Conservation (phyloP, 164 flowering plant genomes). For the Tetracentron sinense region DNA sequence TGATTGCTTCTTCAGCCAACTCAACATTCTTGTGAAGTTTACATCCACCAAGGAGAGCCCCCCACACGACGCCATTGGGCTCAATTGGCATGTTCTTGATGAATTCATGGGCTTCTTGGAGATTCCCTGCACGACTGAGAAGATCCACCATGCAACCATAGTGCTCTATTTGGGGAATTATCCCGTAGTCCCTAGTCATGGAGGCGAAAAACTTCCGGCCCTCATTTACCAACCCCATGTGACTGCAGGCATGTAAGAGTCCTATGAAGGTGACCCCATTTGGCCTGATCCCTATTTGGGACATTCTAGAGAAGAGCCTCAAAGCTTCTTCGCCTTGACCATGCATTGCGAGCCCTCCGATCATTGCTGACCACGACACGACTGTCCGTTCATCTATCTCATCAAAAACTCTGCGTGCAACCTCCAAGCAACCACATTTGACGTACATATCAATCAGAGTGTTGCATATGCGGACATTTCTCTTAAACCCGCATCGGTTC, state of each 20-base stretch:
- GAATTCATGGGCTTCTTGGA: slow-evolving; percentile 53
- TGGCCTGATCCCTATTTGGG: slow-evolving; percentile 37
- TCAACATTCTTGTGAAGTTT: slow-evolving; percentile 50
- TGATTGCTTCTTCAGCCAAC: slow-evolving; percentile 55
- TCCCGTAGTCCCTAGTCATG: slow-evolving; percentile 49
- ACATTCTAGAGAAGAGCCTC: slow-evolving; percentile 38
- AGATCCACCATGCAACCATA: slow-evolving; percentile 75
- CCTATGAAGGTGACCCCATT: slow-evolving; percentile 59
- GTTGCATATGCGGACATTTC: slow-evolving; percentile 46
- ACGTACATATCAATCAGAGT: slow-evolving; percentile 78
- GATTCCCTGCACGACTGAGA: slow-evolving; percentile 54
- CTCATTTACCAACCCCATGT: slow-evolving; percentile 48
- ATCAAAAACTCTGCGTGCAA: slow-evolving; percentile 44
- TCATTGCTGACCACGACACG: slow-evolving; percentile 82
- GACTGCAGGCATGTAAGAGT: slow-evolving; percentile 62
- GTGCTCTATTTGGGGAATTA: slow-evolving; percentile 50
- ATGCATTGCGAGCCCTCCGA: slow-evolving; percentile 62
- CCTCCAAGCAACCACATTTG: slow-evolving; percentile 64
- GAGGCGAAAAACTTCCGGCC: slow-evolving; percentile 42
- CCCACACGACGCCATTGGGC: slow-evolving; percentile 61
- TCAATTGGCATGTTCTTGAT: slow-evolving; percentile 52
- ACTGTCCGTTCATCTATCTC: slow-evolving; percentile 55
- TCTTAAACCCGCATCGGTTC: slow-evolving; percentile 35
- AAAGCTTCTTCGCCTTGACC: slow-evolving; percentile 51
- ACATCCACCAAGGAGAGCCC: slow-evolving; percentile 69